phyloP scores from a whole-genome alignment of 208 protist species.

The Lotmaria passim region DNA sequence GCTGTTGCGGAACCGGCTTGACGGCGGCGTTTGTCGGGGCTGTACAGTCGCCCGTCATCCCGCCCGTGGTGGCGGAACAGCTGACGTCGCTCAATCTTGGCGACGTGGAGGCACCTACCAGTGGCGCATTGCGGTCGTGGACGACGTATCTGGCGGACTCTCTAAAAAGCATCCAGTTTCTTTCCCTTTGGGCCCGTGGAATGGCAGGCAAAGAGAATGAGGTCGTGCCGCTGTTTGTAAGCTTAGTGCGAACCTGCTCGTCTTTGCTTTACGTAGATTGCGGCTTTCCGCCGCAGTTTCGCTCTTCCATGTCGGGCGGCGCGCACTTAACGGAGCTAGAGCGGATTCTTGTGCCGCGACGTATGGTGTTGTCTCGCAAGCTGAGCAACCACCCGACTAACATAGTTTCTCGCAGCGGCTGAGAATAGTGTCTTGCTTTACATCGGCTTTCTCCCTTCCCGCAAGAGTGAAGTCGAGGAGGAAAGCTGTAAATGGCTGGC shows the following conservation, averaged over 20 bases:
- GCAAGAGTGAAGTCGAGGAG: neutral
- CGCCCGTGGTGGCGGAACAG: constrained; percentile 31
- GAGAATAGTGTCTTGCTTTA: too few relatives aligned
- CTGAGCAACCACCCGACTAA: too few relatives aligned
- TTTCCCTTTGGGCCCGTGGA: constrained; percentile 71
- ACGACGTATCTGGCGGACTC: constrained; percentile 25
- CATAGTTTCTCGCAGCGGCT: too few relatives aligned
- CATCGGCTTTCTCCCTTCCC: neutral
- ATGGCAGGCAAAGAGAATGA: constrained; percentile 51
- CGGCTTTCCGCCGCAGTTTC: constrained; percentile 68
- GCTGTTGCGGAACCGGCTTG: constrained; percentile 49
- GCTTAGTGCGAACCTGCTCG: constrained; percentile 38
- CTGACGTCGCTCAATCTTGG: constrained; percentile 52
- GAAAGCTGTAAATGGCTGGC: neutral
- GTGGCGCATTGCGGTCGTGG: constrained; percentile 36
- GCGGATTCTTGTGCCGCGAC: constrained; percentile 43
- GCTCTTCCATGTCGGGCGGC: constrained; percentile 34
- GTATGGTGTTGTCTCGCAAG: constrained; percentile 13
- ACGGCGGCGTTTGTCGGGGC: constrained; percentile 26
- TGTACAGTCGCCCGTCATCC: constrained; percentile 31
- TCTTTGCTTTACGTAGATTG: constrained; percentile 64
- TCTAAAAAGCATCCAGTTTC: constrained; percentile 32
- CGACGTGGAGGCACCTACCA: constrained; percentile 49
- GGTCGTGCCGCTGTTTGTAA: constrained; percentile 24
- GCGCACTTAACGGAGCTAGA: constrained; percentile 61